A percentile compares a stretch with the other conserved stretches of the same genome.
phyloP scores from a whole-genome alignment of 257 asterid species.

The Plantago elongata region DNA sequence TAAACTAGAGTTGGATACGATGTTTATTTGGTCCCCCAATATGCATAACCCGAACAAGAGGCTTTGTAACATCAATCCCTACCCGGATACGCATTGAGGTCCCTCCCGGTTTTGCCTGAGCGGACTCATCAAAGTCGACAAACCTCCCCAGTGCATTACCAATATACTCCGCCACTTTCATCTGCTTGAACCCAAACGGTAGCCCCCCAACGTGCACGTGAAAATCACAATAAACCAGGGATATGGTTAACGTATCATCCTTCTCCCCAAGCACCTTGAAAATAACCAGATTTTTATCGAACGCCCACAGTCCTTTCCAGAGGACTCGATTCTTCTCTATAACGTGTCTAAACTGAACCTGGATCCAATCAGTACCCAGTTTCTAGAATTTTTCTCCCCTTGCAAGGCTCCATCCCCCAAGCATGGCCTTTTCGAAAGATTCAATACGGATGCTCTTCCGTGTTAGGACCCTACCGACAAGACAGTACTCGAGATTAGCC shows the following conservation, averaged over 20 bases:
- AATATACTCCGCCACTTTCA: not conserved
- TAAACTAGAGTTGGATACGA: not conserved
- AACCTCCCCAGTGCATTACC: not conserved
- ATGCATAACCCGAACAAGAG: no score
- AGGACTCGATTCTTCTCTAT: no score
- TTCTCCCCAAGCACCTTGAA: not conserved
- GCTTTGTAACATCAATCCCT: no score
- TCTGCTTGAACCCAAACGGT: not conserved
- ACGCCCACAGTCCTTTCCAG: not conserved
- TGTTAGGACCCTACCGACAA: not conserved
- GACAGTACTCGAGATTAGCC: not conserved
- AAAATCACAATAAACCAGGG: not conserved
- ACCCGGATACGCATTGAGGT: no score
- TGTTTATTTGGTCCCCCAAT: no score
- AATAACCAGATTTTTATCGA: not conserved
- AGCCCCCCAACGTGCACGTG: not conserved
- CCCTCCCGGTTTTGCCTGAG: no score
- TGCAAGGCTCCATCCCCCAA: no score
- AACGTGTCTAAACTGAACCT: no score
- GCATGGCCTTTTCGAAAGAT: no score
- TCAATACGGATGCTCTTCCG: not conserved
- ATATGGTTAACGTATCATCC: not conserved
- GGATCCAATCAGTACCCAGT: no score
- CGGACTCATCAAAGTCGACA: no score
- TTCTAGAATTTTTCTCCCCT: no score